Base-by-base conservation (phyloP, 768 basidiomycete genomes). In the Amanita muscaria region DNA sequence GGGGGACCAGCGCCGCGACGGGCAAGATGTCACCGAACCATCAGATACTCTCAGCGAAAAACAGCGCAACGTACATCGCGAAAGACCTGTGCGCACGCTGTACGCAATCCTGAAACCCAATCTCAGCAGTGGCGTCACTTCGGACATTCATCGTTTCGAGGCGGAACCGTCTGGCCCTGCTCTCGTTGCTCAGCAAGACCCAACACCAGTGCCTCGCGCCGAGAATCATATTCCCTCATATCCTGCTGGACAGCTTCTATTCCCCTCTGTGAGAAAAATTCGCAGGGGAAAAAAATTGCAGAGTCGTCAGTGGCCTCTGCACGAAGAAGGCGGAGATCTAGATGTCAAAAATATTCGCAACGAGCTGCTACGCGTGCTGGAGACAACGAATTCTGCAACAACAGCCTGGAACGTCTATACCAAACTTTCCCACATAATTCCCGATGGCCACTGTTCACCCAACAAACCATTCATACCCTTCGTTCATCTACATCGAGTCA, bases 401-500 rank as follows among this genome's bases (percentile, higher is more conserved):
- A 59, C 66, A 16, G 68, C 60, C 5, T 73, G 71, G 72, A 49
- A 61, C n/a, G 64, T 69, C 19, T 73, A 73, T 49, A 55, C 59
- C 14, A 56, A 53, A 31, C 64, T 74, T 41, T 55, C 62, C 53
- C 53, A 56, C 27, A 56, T 57, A 40, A 56, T 54, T 48, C 51
- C 53, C 42, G 44, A 53, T 40, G 54, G 49, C 40, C 46, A 55
- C 41, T 32, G 49, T 36, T 49, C 51, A 36, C 48, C 53, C 42
- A 44, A 47, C 32, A 44, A 54, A 18, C 56, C 56, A 14, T 49
- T 53, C 33, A 61, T 70, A 22, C 65, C 66, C 30, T 63, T 62
- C 48, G 49, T 56, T n/a, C 69, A 76, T 46, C 74, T 88, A 29
- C 80, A 84, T 52, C 72, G 73, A 22, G 63, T 90, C 38, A 67